Conservation (phyloP, 23 red algal species). For the Chondrus crispus region DNA sequence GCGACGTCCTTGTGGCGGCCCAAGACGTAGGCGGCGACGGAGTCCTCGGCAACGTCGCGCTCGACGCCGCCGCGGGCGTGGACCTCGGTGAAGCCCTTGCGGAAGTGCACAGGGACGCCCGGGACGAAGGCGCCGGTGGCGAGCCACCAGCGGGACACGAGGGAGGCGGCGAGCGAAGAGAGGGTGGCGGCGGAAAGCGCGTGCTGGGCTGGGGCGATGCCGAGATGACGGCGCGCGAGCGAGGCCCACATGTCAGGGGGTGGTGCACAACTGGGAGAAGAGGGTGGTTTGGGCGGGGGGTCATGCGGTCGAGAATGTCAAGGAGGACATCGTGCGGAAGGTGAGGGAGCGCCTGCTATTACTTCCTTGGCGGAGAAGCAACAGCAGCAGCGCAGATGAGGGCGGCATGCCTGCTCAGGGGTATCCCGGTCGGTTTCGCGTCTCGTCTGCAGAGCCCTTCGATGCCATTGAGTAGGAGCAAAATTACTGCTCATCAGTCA, state of each 20-base stretch:
- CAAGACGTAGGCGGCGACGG: conserved; percentile 31
- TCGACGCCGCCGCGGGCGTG: conserved; percentile 19
- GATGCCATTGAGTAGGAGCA: no score
- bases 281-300: conserved; percentile 3
- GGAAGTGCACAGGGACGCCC: conserved; percentile 49
- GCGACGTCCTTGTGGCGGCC: not conserved
- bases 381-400: no score
- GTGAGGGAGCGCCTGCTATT: not conserved
- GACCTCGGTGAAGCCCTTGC: conserved; percentile 40
- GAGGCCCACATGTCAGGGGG: not conserved
- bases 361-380: no score
- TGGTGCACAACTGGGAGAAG: not conserved
- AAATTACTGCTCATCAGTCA: no score
- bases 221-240: conserved; percentile 33
- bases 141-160: conserved; percentile 50
- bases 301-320: not conserved
- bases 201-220: not conserved
- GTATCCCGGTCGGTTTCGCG: no score
- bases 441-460: no score
- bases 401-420: no score
- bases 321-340: conserved; percentile 31
- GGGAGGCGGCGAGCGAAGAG: not conserved
- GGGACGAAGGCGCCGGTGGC: conserved; percentile 47
- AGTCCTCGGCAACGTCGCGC: not conserved
- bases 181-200: conserved; percentile 8